Evolutionary conservation across 768 basidiomycete species (phyloP), one percentile per base, ranked within the genome.

Genomic region (Russula griseocarnosa): DNA sequence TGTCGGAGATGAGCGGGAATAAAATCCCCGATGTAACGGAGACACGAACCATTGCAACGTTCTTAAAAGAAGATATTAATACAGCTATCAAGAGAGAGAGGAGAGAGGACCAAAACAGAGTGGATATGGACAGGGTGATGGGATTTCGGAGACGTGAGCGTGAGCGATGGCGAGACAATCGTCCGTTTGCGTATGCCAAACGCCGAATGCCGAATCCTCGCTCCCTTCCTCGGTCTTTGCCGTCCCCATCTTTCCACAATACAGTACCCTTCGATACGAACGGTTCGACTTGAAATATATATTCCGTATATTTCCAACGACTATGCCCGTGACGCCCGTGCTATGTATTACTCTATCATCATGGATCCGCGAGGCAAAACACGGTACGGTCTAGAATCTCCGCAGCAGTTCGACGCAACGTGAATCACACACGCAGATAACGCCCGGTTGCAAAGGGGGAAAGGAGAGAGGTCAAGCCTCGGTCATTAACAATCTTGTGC

Each of bases 21-120:
- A 26, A 0, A 14, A 9, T 26, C 22, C 54, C n/a, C 24, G 36
- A 34, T 40, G 9, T 26, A 24, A 28, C 7, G 16, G 36, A 22
- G 14, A 2, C 20, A 61, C 64, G 26, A 24, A 65, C 64, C 64
- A 65, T 65, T 56, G 49, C 28, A n/a, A 56, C 28, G 26, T 61
- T 57, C 22, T 46, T 61, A 28, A 61, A 4, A n/a, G 52, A 56
- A 10, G 59, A 51, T 18, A 65, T 26, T 49, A 32, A 57, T 18
- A 51, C n/a, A 20, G 42, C 47, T 47, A 65, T 46, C 7, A 65
- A 20, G 40, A 61, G 55, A 24, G 55, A 61, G 40, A 65, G 53
- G 58, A 60, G 22, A 26, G 47, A 18, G 3, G 36, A 16, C 46
- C 26, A 49, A 36, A 58, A 57, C 5, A 63, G 3, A 2, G 26